phyloP scores from a whole-genome alignment of 768 basidiomycete species.

The Hortiboletus campestris region DNA sequence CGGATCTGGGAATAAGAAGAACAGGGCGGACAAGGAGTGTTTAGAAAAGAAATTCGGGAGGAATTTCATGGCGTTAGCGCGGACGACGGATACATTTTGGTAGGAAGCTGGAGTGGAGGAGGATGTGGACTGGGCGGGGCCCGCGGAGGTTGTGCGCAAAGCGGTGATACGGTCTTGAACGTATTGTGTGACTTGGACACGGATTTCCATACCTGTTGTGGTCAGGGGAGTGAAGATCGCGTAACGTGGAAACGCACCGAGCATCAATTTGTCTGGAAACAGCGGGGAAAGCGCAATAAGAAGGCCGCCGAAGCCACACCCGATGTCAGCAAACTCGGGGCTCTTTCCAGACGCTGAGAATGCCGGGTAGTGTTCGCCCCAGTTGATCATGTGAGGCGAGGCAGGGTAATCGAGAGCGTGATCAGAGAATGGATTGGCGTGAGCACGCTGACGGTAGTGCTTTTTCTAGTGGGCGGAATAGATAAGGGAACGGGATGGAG shows the following conservation, averaged over 20 bases:
- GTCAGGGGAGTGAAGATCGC: not conserved
- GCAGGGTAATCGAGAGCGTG: conserved; percentile 86
- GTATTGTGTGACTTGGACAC: conserved; percentile 94
- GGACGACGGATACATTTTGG: conserved; percentile 89
- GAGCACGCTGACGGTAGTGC: conserved; percentile 80
- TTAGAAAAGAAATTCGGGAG: conserved; percentile 93
- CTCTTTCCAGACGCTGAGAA: conserved; percentile 54
- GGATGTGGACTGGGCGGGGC: conserved; percentile 13
- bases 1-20: conserved; percentile 98
- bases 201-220: conserved; percentile 87
- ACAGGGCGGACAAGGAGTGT: conserved; percentile 86
- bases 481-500: not conserved
- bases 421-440: conserved; percentile 85
- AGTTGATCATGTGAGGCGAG: conserved; percentile 74
- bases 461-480: conserved; percentile 54
- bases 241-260: conserved; percentile 57
- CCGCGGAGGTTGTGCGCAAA: conserved; percentile 64
- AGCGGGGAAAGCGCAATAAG: conserved; percentile 84
- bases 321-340: conserved; percentile 95
- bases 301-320: conserved; percentile 97
- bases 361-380: conserved; percentile 79
- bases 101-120: conserved; percentile 46
- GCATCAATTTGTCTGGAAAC: conserved; percentile 89
- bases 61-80: conserved; percentile 99
- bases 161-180: conserved; percentile 92